A percentile compares a stretch with the other conserved stretches of the same genome.
phyloP scores from a whole-genome alignment of 2,329 filamentous ascomycete genomes.

The Paecilomyces dactylethromorphus region DNA sequence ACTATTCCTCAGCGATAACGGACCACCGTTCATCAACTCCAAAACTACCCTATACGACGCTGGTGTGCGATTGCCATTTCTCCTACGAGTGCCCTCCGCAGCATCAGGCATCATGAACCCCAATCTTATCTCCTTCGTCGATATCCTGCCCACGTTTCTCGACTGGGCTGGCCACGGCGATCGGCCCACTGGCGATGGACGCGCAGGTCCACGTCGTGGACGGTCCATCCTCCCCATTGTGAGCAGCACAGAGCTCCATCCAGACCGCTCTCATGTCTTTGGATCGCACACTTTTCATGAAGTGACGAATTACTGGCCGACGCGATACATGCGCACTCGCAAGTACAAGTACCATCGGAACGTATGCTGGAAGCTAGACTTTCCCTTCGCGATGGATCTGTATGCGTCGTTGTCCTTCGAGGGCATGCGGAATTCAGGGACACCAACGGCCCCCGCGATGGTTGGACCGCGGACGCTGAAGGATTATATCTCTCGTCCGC shows the following conservation, averaged over 20 bases:
- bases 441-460: constrained; percentile 16
- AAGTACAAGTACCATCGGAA: constrained; percentile 48
- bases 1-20: constrained; percentile 45
- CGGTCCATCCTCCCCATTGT: constrained; percentile 36
- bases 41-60: constrained; percentile 47
- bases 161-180: constrained; percentile 29
- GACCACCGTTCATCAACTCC: constrained; percentile 46
- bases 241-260: constrained; percentile 7
- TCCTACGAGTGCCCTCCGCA: constrained; percentile 30
- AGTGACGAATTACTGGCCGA: constrained; percentile 46
- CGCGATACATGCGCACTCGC: constrained; percentile 38
- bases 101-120: constrained; percentile 26
- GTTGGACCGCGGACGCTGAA: constrained; percentile 36
- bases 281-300: constrained; percentile 50
- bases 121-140: constrained; percentile 42
- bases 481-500: constrained; percentile 38
- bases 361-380: constrained; percentile 44
- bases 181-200: constrained; percentile 1
- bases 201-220: constrained; percentile 18
- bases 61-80: constrained; percentile 38
- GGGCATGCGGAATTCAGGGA: constrained; percentile 34
- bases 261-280: constrained; percentile 34
- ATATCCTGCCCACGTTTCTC: constrained; percentile 41
- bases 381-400: constrained; percentile 43
- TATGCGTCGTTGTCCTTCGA: constrained; percentile 41